Conservation (phyloP, 2,329 filamentous ascomycete genomes). For the Elsinoe perseae region DNA sequence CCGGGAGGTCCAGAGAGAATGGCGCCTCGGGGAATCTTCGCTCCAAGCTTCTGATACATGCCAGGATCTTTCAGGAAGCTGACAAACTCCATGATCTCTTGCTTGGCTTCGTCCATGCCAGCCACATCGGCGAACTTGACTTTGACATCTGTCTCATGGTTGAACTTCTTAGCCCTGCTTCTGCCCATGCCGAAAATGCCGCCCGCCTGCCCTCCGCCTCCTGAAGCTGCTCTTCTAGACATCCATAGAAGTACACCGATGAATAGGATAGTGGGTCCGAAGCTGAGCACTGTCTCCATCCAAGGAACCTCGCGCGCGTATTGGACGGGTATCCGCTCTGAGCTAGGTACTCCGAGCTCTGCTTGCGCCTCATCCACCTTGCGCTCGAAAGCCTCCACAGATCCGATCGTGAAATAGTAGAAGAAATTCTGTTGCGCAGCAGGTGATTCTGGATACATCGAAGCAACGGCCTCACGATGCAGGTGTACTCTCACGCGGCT, state of each 20-base stretch:
- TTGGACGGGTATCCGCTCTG: constrained; percentile 87
- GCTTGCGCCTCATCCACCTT: constrained; percentile 80
- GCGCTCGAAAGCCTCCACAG: constrained; percentile 84
- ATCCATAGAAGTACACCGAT: constrained; percentile 76
- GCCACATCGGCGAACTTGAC: constrained; percentile 96
- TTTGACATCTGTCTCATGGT: constrained; percentile 91
- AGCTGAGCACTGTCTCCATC: constrained; percentile 65
- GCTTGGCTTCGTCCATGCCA: constrained; percentile 96
- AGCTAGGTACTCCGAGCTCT: constrained; percentile 73
- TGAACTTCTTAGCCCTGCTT: constrained; percentile 94
- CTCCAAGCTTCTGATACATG: constrained; percentile 85
- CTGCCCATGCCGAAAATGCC: constrained; percentile 95
- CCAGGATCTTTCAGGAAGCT: constrained; percentile 92
- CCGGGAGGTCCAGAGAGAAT: constrained; percentile 96
- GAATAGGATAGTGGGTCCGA: constrained; percentile 80
- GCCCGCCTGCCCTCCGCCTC: constrained; percentile 52
- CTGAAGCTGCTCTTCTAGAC: constrained; percentile 64
- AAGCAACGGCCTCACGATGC: constrained; percentile 63
- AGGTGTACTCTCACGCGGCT: constrained; percentile 72
- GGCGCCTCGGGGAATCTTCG: constrained; percentile 94
- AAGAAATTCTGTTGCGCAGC: constrained; percentile 61
- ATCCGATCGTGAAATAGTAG: constrained; percentile 95
- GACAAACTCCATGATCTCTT: constrained; percentile 99
- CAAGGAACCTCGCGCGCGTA: constrained; percentile 71
- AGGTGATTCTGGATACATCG: constrained; percentile 68